Conservation (phyloP, 1,284 basidiomycete species). For the Moesziomyces parantarcticus region DNA sequence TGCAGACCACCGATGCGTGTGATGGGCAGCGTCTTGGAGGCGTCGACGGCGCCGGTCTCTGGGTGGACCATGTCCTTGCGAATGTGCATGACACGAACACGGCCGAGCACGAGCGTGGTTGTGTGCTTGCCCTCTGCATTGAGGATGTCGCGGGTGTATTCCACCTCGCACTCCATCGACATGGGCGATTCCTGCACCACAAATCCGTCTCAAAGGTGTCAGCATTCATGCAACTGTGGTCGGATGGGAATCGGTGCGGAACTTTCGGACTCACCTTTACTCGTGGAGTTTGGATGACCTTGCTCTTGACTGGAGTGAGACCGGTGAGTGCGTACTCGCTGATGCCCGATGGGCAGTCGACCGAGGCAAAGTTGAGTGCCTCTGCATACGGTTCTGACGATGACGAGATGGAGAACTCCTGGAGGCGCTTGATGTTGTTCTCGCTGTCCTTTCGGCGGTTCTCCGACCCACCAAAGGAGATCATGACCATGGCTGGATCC, state of each 20-base stretch:
- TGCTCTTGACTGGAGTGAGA: constrained; percentile 55
- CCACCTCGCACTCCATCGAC: constrained; percentile 57
- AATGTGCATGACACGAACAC: constrained; percentile 50
- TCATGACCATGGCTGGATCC: constrained; percentile 58
- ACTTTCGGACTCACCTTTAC: constrained; percentile 31
- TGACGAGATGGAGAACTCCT: constrained; percentile 50
- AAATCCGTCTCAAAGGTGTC: not conserved
- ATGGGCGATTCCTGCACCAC: constrained; percentile 44
- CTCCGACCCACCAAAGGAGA: constrained; percentile 52
- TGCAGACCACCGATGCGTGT: constrained; percentile 53
- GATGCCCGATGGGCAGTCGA: constrained; percentile 49
- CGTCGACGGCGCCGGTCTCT: constrained; percentile 45
- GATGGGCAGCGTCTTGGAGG: constrained; percentile 48
- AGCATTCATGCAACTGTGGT: not conserved
- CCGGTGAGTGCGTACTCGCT: constrained; percentile 55
- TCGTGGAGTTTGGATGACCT: constrained; percentile 46
- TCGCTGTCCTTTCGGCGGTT: constrained; percentile 55
- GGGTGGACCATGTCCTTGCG: constrained; percentile 54
- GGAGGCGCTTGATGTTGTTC: constrained; percentile 46
- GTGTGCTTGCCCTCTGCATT: constrained; percentile 55
- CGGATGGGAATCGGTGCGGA: not conserved
- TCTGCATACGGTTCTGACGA: constrained; percentile 56
- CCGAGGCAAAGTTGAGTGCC: constrained; percentile 58
- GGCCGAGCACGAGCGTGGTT: constrained; percentile 52
- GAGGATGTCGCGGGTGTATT: constrained; percentile 43